phyloP scores from a whole-genome alignment of 257 asterid species.

The Vinca minor region DNA sequence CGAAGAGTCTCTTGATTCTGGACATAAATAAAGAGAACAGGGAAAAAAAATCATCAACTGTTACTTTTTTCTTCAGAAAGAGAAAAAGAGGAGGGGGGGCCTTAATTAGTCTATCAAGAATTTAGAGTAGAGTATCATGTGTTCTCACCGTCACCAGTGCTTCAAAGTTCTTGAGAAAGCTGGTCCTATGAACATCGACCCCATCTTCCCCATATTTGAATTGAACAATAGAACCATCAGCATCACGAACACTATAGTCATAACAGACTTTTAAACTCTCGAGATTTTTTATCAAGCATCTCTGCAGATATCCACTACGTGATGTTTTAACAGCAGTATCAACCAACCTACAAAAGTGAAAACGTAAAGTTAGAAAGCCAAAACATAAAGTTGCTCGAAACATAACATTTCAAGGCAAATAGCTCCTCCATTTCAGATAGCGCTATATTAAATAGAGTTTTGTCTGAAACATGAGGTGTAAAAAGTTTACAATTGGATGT shows the following conservation, averaged over 20 bases:
- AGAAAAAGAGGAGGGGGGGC: too few species aligned
- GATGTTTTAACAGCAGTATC: constrained; percentile 99
- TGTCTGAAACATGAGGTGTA: neutral
- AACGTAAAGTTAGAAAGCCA: neutral
- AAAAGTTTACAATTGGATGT: neutral
- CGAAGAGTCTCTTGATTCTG: constrained; percentile 69
- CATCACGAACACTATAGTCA: constrained; percentile 92
- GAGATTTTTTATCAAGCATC: constrained; percentile 81
- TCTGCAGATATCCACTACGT: constrained; percentile 95
- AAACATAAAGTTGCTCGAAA: too few species aligned
- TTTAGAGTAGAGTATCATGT: constrained; percentile 9
- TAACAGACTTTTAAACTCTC: constrained; percentile 88
- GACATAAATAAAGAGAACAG: constrained; percentile 18
- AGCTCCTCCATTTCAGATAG: too few species aligned
- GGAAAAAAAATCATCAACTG: neutral
- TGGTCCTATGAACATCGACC: constrained; percentile 75
- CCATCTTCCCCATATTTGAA: constrained; percentile 96
- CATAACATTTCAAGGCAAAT: too few species aligned
- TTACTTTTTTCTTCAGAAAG: too few species aligned
- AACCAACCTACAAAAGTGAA: constrained; percentile 45
- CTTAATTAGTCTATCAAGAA: neutral
- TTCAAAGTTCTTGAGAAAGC: constrained; percentile 77
- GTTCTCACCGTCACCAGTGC: constrained; percentile 67
- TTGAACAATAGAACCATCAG: constrained; percentile 91
- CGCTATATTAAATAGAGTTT: neutral